Conservation (phyloP, 2,329 filamentous ascomycete genomes). For the Claviceps quebecensis region DNA sequence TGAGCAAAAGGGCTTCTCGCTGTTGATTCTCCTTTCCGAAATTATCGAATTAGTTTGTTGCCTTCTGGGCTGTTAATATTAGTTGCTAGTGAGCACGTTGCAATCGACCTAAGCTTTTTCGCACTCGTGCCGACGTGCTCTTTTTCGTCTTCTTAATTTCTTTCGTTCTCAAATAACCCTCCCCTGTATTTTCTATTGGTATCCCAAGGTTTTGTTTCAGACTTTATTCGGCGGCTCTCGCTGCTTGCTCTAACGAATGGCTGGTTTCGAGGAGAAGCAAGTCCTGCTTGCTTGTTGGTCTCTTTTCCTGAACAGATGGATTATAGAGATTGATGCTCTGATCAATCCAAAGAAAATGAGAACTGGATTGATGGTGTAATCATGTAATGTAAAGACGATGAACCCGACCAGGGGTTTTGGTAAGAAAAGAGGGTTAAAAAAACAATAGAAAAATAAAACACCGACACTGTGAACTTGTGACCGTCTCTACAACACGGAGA, state of each 20-base stretch:
- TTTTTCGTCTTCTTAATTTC: background rate
- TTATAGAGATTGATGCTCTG: background rate
- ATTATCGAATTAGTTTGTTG: conserved; percentile 1
- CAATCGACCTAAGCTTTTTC: background rate
- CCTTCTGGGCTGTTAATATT: background rate
- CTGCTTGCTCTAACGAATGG: conserved; percentile 20
- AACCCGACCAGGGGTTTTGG: conserved; percentile 19
- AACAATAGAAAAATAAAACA: conserved; percentile 25
- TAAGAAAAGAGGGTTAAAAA: conserved; percentile 22
- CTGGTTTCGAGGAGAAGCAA: conserved; percentile 30
- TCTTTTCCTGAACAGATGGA: background rate
- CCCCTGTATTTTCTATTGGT: background rate
- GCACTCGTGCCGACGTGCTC: background rate
- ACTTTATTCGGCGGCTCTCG: background rate
- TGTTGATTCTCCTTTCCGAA: background rate
- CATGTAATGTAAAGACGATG: conserved; percentile 9
- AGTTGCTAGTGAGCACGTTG: conserved; percentile 2
- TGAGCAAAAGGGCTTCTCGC: background rate
- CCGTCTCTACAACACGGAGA: conserved; percentile 26
- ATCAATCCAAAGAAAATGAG: background rate
- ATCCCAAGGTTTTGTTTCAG: too few species aligned
- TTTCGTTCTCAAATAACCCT: background rate
- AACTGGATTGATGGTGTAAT: background rate
- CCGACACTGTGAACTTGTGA: conserved; percentile 37
- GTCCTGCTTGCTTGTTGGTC: conserved; percentile 39